A percentile compares a stretch with the other conserved stretches of the same genome.
phyloP scores from a whole-genome alignment of 352 stramenopile species.

The Phytophthora nicotianae region DNA sequence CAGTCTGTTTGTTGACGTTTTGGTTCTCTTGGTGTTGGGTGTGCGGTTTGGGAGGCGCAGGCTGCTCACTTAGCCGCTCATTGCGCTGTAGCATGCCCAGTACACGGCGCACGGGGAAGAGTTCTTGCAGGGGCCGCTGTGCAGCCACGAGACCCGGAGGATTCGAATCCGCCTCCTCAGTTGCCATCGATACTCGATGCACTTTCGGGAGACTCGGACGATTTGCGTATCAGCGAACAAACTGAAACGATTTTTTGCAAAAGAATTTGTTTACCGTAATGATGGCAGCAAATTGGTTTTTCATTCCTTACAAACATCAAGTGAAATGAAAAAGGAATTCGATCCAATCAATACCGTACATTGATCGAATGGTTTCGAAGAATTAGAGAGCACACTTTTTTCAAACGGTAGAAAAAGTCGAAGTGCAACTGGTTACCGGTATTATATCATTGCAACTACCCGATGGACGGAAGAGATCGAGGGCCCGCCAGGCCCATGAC shows the following conservation, averaged over 20 bases:
- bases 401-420: slow-evolving; percentile 11
- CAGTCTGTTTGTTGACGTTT: slow-evolving; percentile 6
- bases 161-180: slow-evolving; percentile 17
- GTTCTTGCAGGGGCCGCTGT: slow-evolving; percentile 9
- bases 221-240: slow-evolving; percentile 20
- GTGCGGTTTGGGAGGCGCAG: slow-evolving; percentile 1
- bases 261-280: slow-evolving; percentile 5
- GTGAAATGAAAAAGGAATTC: slow-evolving; percentile 11
- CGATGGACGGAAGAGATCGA: slow-evolving; percentile 11
- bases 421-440: background rate
- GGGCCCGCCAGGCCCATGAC: background rate
- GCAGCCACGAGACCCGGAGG: background rate
- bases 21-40: slow-evolving; percentile 16
- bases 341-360: slow-evolving; percentile 16
- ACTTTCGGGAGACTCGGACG: slow-evolving; percentile 9
- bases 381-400: slow-evolving; percentile 14
- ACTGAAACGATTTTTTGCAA: slow-evolving; percentile 18
- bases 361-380: slow-evolving; percentile 4
- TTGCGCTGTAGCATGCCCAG: slow-evolving; percentile 21
- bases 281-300: slow-evolving; percentile 9
- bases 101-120: slow-evolving; percentile 16
- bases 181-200: slow-evolving; percentile 17
- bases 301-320: background rate
- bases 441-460: background rate
- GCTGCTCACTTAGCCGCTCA: slow-evolving; percentile 14